These are phyloP conservation scores for Pyrrhoderma noxium DNA, from an alignment of 1,284 basidiomycete genomes.

Conservation along the genomic window DNA sequence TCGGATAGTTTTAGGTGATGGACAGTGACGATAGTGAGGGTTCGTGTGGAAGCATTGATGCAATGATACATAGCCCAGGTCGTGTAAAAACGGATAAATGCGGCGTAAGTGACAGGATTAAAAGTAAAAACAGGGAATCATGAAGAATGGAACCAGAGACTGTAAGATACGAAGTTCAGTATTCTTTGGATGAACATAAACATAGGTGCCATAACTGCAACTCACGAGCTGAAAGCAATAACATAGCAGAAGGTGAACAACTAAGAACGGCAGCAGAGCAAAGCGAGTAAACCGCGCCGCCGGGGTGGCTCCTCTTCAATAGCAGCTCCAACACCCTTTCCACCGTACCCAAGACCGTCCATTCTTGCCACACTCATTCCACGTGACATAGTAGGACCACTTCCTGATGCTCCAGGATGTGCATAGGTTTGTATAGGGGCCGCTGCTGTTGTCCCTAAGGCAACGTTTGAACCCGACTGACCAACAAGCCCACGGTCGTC, in stretches of 20 bases:
- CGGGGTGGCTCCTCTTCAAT: constrained; percentile 11
- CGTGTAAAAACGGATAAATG: neutral
- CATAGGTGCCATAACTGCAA: neutral
- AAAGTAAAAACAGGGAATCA: neutral
- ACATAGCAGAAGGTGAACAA: neutral
- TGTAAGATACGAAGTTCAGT: neutral
- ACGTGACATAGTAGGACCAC: constrained; percentile 13
- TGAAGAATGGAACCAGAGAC: neutral
- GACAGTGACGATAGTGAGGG: neutral
- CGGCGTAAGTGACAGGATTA: constrained; percentile 1
- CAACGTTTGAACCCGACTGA: constrained; percentile 11
- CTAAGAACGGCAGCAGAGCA: constrained; percentile 15
- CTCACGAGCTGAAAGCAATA: constrained; percentile 1
- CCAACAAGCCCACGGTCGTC: constrained; percentile 10
- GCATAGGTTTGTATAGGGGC: constrained; percentile 3
- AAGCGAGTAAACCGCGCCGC: constrained; percentile 8
- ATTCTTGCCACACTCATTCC: constrained; percentile 14
- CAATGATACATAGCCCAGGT: constrained; percentile 6
- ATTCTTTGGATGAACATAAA: neutral
- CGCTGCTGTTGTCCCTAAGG: constrained; percentile 7
- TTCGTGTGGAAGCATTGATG: neutral
- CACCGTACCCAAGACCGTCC: constrained; percentile 13
- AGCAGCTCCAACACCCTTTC: neutral
- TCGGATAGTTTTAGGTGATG: neutral
- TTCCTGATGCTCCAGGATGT: constrained; percentile 4